Base-by-base conservation (phyloP, 2,329 filamentous ascomycete species). In the Alternaria sp. region DNA sequence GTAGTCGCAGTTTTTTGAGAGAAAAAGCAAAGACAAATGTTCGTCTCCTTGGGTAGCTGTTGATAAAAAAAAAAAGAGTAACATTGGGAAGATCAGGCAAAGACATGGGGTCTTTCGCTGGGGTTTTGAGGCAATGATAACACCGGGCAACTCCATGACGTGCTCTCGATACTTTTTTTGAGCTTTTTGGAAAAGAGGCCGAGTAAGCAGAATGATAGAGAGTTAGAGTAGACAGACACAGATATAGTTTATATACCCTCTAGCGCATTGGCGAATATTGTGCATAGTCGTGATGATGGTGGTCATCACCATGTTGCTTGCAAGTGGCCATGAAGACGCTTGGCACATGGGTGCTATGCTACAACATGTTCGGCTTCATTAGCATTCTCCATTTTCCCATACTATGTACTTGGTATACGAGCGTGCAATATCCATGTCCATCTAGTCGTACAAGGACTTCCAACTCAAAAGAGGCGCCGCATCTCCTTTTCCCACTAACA, bases 361-460 rank as follows among this genome's bases (percentile, higher is more conserved):
- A 51, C 32, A 43, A 36, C 32, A 40, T 32, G n/a, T 8, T 25
- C 21, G 10, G 15, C 45, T 57, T 50, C 55, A 50, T 57, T 57
- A 61, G 47, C 53, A 30, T 51, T 63, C 25, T n/a, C 49, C 58
- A 61, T 63, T 53, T 54, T 53, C 53, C 40, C 52, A 59, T 55
- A 55, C 55, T 67, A 63, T 61, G 59, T 66, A 66, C 55, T 55
- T 50, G 52, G 45, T 61, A 61, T 59, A 59, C 54, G 45, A 46
- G 49, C 28, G 23, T 50, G 59, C 40, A 43, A 43, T 36, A 50
- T 54, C 63, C 60, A 54, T 59, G 57, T 47, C 17, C 36, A 46
- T 51, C 19, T 66, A 62, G 53, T 63, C 43, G 46, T 63, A 68
- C 67, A 65, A 65, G 53, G 61, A 45, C 28, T 28, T 57, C 13